These are phyloP conservation scores for Clavispora fructus DNA, from an alignment of 805 yeast genomes.

Conservation along the genomic window DNA sequence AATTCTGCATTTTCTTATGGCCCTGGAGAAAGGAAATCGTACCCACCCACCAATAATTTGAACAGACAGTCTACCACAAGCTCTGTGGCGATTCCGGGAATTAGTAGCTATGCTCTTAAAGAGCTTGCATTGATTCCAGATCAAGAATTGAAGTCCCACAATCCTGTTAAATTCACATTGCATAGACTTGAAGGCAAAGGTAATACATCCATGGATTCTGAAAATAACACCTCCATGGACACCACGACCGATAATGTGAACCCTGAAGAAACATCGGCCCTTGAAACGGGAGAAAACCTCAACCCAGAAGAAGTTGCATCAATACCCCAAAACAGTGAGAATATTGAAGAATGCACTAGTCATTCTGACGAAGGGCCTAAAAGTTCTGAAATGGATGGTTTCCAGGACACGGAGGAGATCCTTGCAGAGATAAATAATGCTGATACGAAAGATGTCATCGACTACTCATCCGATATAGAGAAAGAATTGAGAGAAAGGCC, in stretches of 20 bases:
- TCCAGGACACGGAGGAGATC: slow-evolving; percentile 26
- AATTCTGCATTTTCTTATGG: slow-evolving; percentile 33
- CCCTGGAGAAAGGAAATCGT: slow-evolving; percentile 12
- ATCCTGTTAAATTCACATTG: slow-evolving; percentile 72
- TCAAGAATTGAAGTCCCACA: slow-evolving; percentile 54
- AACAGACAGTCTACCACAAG: slow-evolving; percentile 15
- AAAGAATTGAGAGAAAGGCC: slow-evolving; percentile 21
- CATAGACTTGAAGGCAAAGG: slow-evolving; percentile 71
- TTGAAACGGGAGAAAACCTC: not conserved
- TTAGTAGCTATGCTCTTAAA: slow-evolving; percentile 34
- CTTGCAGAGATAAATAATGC: slow-evolving; percentile 37
- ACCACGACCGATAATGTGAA: not conserved
- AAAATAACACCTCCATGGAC: not conserved
- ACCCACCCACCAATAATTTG: slow-evolving; percentile 1
- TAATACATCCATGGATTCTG: not conserved
- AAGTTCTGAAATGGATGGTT: slow-evolving; percentile 7
- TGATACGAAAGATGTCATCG: slow-evolving; percentile 31
- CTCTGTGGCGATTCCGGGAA: slow-evolving; percentile 53
- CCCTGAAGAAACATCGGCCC: slow-evolving; percentile 1
- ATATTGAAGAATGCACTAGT: slow-evolving; percentile 4
- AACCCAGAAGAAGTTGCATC: not conserved
- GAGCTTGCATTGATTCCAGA: slow-evolving; percentile 85
- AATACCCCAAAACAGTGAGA: slow-evolving; percentile 3
- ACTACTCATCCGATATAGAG: slow-evolving; percentile 17
- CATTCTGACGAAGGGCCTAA: not conserved